Evolutionary conservation across 768 basidiomycete genomes (phyloP).

Genomic region (Auriculariales sp.): DNA sequence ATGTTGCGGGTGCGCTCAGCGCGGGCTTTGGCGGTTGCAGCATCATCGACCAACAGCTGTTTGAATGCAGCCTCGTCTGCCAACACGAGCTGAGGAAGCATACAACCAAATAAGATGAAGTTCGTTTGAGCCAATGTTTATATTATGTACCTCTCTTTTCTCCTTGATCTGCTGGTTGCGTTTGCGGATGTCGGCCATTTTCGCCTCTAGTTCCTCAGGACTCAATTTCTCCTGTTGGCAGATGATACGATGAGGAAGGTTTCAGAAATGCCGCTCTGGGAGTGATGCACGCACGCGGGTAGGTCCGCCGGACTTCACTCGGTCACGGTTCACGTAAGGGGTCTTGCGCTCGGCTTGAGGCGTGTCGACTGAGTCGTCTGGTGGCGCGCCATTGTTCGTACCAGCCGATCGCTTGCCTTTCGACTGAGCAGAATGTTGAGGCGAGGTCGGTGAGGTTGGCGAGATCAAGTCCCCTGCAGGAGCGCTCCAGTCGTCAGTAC

Average conservation of each 20-base stretch:
- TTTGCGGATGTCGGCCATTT: slow-evolving; percentile 54
- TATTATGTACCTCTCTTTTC: slow-evolving; percentile 36
- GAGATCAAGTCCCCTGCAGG: too few relatives aligned
- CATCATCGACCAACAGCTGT: not conserved
- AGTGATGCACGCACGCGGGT: slow-evolving; percentile 40
- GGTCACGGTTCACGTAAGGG: slow-evolving; percentile 70
- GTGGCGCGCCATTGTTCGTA: slow-evolving; percentile 8
- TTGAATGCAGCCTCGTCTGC: slow-evolving; percentile 72
- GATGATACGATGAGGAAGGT: slow-evolving; percentile 1
- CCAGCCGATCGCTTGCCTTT: slow-evolving; percentile 6
- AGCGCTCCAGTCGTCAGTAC: too few relatives aligned
- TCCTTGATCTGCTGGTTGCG: slow-evolving; percentile 70
- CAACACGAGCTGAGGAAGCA: slow-evolving; percentile 44
- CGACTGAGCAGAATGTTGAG: slow-evolving; percentile 2
- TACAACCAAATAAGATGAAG: not conserved
- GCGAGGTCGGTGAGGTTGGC: too few relatives aligned
- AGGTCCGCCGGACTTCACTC: slow-evolving; percentile 68
- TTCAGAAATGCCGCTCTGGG: not conserved
- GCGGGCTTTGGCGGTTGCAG: slow-evolving; percentile 23
- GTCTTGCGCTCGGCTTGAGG: slow-evolving; percentile 36
- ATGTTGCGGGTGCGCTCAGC: slow-evolving; percentile 44
- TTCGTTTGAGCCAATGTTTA: not conserved
- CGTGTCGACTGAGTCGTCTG: slow-evolving; percentile 6
- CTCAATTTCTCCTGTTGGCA: slow-evolving; percentile 45
- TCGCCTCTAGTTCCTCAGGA: slow-evolving; percentile 50